Percentiles rank a stretch among this genome's conserved stretches.
Evolutionary conservation across 768 basidiomycete genomes (phyloP).

Genomic region (Lentinula sp.): DNA sequence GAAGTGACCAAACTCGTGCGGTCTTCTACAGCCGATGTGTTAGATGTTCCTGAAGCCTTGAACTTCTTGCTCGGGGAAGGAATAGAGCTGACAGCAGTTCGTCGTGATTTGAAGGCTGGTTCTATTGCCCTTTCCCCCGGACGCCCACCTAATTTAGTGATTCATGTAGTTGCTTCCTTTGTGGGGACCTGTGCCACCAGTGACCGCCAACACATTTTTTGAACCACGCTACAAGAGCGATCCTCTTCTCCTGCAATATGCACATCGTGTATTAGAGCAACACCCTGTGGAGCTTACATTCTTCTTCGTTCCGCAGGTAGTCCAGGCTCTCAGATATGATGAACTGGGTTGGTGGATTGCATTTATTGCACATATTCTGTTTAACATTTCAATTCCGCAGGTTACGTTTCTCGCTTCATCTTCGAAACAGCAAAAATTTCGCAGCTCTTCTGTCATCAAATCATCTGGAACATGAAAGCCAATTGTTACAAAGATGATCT

Average conservation of each 20-base stretch:
- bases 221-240: constrained; percentile 80
- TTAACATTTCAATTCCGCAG: constrained; percentile 30
- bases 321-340: constrained; percentile 91
- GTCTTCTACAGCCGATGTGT: constrained; percentile 58
- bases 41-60: constrained; percentile 79
- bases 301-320: constrained; percentile 98
- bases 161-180: constrained; percentile 68
- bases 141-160: neutral
- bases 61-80: constrained; percentile 72
- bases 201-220: constrained; percentile 78
- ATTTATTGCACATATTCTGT: neutral
- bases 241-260: constrained; percentile 88
- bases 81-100: constrained; percentile 41
- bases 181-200: constrained; percentile 85
- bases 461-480: constrained; percentile 99
- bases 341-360: constrained; percentile 55
- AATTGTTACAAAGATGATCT: constrained; percentile 92
- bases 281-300: constrained; percentile 94
- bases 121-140: neutral
- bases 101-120: constrained; percentile 69
- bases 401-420: constrained; percentile 92
- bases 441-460: constrained; percentile 97
- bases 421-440: constrained; percentile 97
- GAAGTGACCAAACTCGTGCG: constrained; percentile 77
- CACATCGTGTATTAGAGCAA: constrained; percentile 89